A percentile compares a stretch with the other conserved stretches of the same genome.
phyloP scores from a whole-genome alignment of 306 rosid species.

The Neltuma alba region DNA sequence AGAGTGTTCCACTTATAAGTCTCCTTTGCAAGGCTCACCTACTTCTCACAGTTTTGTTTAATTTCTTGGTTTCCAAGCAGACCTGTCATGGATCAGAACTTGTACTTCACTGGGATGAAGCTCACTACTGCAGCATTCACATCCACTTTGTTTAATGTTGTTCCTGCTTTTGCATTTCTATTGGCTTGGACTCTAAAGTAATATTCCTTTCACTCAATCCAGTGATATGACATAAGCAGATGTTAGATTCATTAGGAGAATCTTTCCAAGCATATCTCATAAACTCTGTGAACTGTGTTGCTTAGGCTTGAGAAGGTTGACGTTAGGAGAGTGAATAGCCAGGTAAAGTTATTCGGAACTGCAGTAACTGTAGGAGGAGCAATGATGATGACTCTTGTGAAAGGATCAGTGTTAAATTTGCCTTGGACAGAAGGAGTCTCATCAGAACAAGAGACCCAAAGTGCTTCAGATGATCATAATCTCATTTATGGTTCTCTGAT shows the following conservation, averaged over 20 bases:
- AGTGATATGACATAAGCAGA: not conserved
- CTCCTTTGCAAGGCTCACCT: not conserved
- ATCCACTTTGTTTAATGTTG: slow-evolving; percentile 57
- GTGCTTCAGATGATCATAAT: slow-evolving; percentile 35
- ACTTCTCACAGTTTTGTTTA: not conserved
- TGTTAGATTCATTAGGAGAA: not conserved
- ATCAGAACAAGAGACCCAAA: slow-evolving; percentile 15
- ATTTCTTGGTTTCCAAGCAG: slow-evolving; percentile 27
- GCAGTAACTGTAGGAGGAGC: slow-evolving; percentile 56
- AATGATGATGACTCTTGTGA: slow-evolving; percentile 50
- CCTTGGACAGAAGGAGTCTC: slow-evolving; percentile 42
- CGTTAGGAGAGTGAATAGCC: slow-evolving; percentile 40
- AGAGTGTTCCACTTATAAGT: not conserved
- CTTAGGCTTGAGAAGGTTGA: slow-evolving; percentile 58
- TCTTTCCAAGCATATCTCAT: not conserved
- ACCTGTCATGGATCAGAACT: slow-evolving; percentile 65
- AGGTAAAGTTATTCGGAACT: slow-evolving; percentile 53
- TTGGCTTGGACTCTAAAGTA: slow-evolving; percentile 59
- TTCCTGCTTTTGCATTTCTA: slow-evolving; percentile 61
- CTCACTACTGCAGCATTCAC: slow-evolving; percentile 58
- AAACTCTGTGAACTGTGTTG: not conserved
- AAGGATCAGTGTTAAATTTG: slow-evolving; percentile 45
- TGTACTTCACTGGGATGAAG: slow-evolving; percentile 58
- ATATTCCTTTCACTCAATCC: not conserved
- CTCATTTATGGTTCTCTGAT: slow-evolving; percentile 51